phyloP scores from a whole-genome alignment of 768 basidiomycete genomes.

The Trichaptum fuscoviolaceum region DNA sequence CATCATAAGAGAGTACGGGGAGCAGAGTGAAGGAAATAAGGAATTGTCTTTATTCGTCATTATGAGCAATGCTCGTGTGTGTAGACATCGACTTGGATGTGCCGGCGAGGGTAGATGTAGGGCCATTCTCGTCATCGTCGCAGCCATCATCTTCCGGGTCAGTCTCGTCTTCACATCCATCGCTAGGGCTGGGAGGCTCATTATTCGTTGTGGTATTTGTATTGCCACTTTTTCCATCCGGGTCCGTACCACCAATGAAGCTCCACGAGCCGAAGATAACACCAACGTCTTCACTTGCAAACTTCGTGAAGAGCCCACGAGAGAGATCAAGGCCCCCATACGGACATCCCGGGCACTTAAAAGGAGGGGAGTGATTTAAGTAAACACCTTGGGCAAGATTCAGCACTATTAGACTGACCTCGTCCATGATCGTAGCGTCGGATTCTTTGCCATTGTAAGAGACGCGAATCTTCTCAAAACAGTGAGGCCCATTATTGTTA shows the following conservation, averaged over 20 bases:
- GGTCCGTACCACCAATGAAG: constrained; percentile 21
- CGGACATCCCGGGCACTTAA: constrained; percentile 60
- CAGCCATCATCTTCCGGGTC: neutral
- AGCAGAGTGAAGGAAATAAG: no score
- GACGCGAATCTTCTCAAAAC: constrained; percentile 60
- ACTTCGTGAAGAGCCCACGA: constrained; percentile 48
- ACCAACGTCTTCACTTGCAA: constrained; percentile 38
- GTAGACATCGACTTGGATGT: neutral
- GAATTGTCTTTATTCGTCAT: neutral
- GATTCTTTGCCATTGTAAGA: constrained; percentile 51
- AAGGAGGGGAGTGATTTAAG: constrained; percentile 6
- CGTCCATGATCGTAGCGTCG: constrained; percentile 56
- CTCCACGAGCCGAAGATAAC: constrained; percentile 48
- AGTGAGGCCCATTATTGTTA: constrained; percentile 35
- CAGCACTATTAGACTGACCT: constrained; percentile 33
- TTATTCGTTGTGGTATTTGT: neutral
- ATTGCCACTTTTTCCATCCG: constrained; percentile 16
- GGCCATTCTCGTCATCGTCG: neutral
- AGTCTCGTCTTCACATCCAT: neutral
- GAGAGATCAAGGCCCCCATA: constrained; percentile 56
- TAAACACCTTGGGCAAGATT: constrained; percentile 1
- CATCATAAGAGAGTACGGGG: no score
- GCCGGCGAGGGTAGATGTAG: neutral
- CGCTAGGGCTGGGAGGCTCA: neutral
- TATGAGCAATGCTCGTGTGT: neutral